Conservation (phyloP, 169 alveolate genomes). For the Perkinsus olseni region DNA sequence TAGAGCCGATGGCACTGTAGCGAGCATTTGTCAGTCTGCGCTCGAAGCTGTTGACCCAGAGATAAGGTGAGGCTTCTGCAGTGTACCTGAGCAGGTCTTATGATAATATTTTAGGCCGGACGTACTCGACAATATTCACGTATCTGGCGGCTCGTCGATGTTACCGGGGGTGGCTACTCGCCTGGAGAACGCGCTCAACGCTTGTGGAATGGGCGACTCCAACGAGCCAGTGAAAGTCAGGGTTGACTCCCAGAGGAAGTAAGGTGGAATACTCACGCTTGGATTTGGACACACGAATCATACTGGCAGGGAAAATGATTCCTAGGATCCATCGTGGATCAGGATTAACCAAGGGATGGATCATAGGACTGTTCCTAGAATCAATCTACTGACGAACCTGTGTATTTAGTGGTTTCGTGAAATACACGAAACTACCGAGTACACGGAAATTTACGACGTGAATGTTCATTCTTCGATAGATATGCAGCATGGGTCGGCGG, state of each 20-base stretch:
- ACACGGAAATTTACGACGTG: too few species aligned
- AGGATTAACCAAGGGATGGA: too few species aligned
- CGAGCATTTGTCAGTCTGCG: not conserved
- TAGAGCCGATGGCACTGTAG: not conserved
- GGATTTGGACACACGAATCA: too few species aligned
- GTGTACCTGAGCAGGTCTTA: not conserved
- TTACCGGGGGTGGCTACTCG: conserved; percentile 51
- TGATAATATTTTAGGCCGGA: conserved; percentile 27
- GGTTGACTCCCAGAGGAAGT: conserved; percentile 42
- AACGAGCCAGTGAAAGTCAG: conserved; percentile 44
- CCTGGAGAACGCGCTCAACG: conserved; percentile 46
- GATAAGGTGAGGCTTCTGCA: not conserved
- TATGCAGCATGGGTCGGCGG: conserved; percentile 61
- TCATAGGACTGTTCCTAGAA: too few species aligned
- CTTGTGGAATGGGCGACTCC: conserved; percentile 12
- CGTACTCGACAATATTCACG: conserved; percentile 40
- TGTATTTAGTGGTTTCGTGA: too few species aligned
- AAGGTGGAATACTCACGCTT: not conserved
- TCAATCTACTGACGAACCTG: too few species aligned
- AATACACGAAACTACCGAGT: too few species aligned
- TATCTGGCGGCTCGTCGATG: conserved; percentile 55
- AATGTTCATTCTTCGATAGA: too few species aligned
- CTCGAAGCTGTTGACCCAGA: not conserved
- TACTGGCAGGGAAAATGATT: too few species aligned
- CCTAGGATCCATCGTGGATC: too few species aligned